phyloP scores from a whole-genome alignment of 2,329 filamentous ascomycete genomes.

The Fusarium liriodendri region DNA sequence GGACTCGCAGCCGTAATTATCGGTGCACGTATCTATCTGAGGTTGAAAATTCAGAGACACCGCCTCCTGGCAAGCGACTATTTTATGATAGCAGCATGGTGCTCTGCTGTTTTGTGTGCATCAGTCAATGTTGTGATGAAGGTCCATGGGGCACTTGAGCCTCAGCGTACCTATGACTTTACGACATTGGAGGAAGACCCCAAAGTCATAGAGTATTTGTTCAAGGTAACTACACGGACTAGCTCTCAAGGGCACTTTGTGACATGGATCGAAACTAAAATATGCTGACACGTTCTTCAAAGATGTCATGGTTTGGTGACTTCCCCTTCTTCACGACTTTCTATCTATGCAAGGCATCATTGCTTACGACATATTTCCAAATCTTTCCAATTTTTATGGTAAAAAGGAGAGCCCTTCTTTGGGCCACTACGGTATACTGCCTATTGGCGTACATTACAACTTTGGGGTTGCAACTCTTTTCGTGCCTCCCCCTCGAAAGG shows the following conservation, averaged over 20 bases:
- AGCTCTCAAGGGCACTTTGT: not conserved
- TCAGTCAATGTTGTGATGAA: conserved; percentile 20
- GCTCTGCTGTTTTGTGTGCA: conserved; percentile 12
- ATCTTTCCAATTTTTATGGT: conserved; percentile 27
- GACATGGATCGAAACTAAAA: not conserved
- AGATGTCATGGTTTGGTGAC: conserved; percentile 34
- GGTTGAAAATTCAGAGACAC: conserved; percentile 14
- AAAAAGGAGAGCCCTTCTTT: conserved; percentile 19
- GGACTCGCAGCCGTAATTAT: conserved; percentile 12
- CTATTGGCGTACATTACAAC: conserved; percentile 12
- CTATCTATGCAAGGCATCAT: conserved; percentile 26
- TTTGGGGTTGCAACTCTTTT: conserved; percentile 23
- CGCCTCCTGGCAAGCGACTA: conserved; percentile 22
- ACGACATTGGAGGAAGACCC: conserved; percentile 11
- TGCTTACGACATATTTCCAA: conserved; percentile 23
- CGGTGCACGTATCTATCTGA: conserved; percentile 14
- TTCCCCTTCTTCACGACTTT: conserved; percentile 29
- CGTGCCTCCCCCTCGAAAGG: conserved; percentile 28
- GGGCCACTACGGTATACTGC: conserved; percentile 15
- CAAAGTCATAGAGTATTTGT: conserved; percentile 22
- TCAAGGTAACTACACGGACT: conserved; percentile 12
- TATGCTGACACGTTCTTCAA: not conserved
- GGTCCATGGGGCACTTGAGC: conserved; percentile 18
- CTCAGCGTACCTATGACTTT: conserved; percentile 22
- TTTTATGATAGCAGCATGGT: conserved; percentile 21